These are phyloP conservation scores for Hypsizygus ulmarius DNA, from an alignment of 1,284 basidiomycete species.

Conservation along the genomic window DNA sequence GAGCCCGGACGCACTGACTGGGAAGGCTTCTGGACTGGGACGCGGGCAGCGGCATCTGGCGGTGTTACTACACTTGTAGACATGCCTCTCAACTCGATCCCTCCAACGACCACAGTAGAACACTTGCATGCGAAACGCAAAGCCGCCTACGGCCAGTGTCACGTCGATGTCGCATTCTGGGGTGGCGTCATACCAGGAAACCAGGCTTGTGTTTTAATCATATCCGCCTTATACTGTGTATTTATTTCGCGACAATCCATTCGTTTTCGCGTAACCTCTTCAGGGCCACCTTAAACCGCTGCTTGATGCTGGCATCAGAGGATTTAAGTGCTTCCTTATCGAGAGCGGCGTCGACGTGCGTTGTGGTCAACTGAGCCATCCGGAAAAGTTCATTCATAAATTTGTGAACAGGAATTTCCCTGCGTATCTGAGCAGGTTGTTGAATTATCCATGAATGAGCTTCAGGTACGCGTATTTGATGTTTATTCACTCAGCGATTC, in stretches of 20 bases:
- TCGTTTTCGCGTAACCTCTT: not conserved
- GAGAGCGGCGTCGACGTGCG: conserved; percentile 88
- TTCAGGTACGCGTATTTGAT: conserved; percentile 52
- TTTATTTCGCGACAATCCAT: not conserved
- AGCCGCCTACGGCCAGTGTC: conserved; percentile 73
- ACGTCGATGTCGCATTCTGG: conserved; percentile 91
- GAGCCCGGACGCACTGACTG: conserved; percentile 90
- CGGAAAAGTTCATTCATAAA: not conserved
- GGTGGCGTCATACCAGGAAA: conserved; percentile 92
- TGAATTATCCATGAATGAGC: conserved; percentile 63
- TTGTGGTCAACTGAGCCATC: conserved; percentile 5
- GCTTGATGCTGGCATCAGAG: conserved; percentile 77
- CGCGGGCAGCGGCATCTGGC: conserved; percentile 82
- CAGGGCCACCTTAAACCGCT: conserved; percentile 70
- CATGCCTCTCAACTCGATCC: conserved; percentile 95
- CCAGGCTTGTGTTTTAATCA: conserved; percentile 44
- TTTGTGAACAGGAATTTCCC: conserved; percentile 75
- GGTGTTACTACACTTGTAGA: conserved; percentile 91
- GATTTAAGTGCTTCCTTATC: conserved; percentile 95
- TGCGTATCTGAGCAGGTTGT: conserved; percentile 76
- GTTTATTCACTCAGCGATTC: not conserved
- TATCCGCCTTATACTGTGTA: not conserved
- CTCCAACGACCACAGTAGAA: conserved; percentile 83
- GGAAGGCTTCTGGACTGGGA: conserved; percentile 94
- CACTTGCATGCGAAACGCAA: conserved; percentile 70